These are phyloP conservation scores for Nakazawaea siamensis DNA, from an alignment of 805 yeast genomes.

Conservation along the genomic window DNA sequence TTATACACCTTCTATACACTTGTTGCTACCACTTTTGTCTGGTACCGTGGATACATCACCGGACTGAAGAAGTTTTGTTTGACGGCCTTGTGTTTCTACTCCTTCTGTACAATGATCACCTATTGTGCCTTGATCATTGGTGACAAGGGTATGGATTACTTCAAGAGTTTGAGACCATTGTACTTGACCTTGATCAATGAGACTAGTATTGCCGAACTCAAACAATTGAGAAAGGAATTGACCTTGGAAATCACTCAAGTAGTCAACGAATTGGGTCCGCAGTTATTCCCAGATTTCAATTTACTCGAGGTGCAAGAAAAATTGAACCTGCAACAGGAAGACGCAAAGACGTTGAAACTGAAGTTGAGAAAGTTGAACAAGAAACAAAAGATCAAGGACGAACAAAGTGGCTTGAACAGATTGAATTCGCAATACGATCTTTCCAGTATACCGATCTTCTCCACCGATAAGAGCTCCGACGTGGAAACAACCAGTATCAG, in stretches of 20 bases:
- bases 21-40: slow-evolving; percentile 35
- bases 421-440: slow-evolving; percentile 34
- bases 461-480: slow-evolving; percentile 28
- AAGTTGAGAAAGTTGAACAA: slow-evolving; percentile 9
- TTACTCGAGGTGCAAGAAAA: slow-evolving; percentile 37
- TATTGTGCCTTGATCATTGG: slow-evolving; percentile 90
- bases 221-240: slow-evolving; percentile 51
- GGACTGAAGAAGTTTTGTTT: slow-evolving; percentile 4
- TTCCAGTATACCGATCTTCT: slow-evolving; percentile 44
- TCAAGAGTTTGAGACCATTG: slow-evolving; percentile 77
- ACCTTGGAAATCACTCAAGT: slow-evolving; percentile 68
- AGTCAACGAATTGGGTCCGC: slow-evolving; percentile 77
- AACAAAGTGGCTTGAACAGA: slow-evolving; percentile 21
- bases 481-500: slow-evolving; percentile 5
- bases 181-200: slow-evolving; percentile 58
- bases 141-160: slow-evolving; percentile 85
- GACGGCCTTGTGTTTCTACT: slow-evolving; percentile 40
- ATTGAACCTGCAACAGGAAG: slow-evolving; percentile 16
- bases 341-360: slow-evolving; percentile 1
- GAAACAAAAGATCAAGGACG: slow-evolving; percentile 18
- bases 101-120: slow-evolving; percentile 65
- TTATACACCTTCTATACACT: slow-evolving; percentile 75
- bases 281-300: slow-evolving; percentile 80
- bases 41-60: slow-evolving; percentile 10
- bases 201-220: slow-evolving; percentile 47